phyloP scores from a whole-genome alignment of 73 alveolate genomes.

The Paramecium tetraurelia region DNA sequence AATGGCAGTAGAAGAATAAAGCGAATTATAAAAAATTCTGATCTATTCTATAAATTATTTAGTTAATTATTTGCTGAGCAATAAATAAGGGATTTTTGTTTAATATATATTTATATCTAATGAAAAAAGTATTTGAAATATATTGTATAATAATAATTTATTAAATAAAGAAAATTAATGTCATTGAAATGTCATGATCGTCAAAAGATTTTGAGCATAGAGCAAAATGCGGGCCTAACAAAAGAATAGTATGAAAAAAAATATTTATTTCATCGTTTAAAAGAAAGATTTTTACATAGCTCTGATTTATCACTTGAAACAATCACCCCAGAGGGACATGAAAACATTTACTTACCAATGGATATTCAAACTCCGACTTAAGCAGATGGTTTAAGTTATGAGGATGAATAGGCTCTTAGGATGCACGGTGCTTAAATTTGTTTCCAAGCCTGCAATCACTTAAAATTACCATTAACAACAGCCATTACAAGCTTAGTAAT shows the following conservation, averaged over 20 bases:
- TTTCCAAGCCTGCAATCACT: slow-evolving; percentile 10
- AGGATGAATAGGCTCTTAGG: slow-evolving; percentile 45
- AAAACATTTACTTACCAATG: slow-evolving; percentile 28
- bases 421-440: slow-evolving; percentile 47
- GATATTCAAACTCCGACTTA: not conserved
- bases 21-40: not conserved
- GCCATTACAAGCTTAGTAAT: slow-evolving; percentile 41
- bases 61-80: not conserved
- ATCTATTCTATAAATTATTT: not conserved
- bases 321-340: slow-evolving; percentile 37
- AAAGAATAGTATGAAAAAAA: slow-evolving; percentile 5
- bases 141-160: not conserved
- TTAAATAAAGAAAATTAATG: not conserved
- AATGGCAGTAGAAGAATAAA: not conserved
- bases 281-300: slow-evolving; percentile 6
- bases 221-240: not conserved
- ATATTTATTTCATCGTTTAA: slow-evolving; percentile 5
- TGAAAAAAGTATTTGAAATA: not conserved
- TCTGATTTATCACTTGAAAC: not conserved
- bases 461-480: slow-evolving; percentile 32
- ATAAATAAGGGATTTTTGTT: not conserved
- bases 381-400: slow-evolving; percentile 41
- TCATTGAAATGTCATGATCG: not conserved
- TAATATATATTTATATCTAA: not conserved
- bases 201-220: not conserved